phyloP scores from a whole-genome alignment of 1,284 basidiomycete species.

The Leccinum proximum region DNA sequence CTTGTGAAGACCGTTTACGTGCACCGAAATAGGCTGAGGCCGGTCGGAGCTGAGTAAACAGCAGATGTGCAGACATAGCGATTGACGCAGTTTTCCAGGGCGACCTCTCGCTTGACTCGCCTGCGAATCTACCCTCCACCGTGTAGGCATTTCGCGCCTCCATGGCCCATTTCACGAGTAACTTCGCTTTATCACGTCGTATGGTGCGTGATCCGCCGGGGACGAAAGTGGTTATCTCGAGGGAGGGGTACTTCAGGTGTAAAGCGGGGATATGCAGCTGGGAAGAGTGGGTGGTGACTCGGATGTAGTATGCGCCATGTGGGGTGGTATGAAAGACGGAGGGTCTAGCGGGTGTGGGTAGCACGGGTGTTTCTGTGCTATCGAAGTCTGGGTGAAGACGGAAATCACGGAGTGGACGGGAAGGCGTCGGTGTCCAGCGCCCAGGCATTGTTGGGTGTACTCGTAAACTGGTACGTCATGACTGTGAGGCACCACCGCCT shows the following conservation, averaged over 20 bases:
- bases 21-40: constrained; percentile 67
- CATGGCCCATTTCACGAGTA: constrained; percentile 20
- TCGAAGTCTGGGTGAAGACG: constrained; percentile 12
- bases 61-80: constrained; percentile 41
- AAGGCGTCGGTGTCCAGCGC: constrained; percentile 18
- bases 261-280: constrained; percentile 64
- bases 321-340: constrained; percentile 20
- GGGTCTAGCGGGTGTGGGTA: constrained; percentile 21
- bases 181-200: constrained; percentile 25
- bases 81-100: constrained; percentile 53
- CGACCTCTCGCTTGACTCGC: constrained; percentile 34
- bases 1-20: constrained; percentile 84
- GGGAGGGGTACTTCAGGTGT: constrained; percentile 45
- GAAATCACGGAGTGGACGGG: constrained; percentile 19
- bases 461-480: constrained; percentile 13
- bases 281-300: constrained; percentile 67
- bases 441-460: constrained; percentile 18
- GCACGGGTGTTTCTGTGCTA: constrained; percentile 5
- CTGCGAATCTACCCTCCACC: constrained; percentile 15
- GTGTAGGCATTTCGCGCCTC: constrained; percentile 20
- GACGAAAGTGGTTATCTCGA: constrained; percentile 17
- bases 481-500: not conserved
- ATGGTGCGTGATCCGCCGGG: constrained; percentile 24
- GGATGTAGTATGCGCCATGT: not conserved
- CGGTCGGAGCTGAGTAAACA: constrained; percentile 16